phyloP scores from a whole-genome alignment of 805 yeast species.

The Lipomyces mesembrius region DNA sequence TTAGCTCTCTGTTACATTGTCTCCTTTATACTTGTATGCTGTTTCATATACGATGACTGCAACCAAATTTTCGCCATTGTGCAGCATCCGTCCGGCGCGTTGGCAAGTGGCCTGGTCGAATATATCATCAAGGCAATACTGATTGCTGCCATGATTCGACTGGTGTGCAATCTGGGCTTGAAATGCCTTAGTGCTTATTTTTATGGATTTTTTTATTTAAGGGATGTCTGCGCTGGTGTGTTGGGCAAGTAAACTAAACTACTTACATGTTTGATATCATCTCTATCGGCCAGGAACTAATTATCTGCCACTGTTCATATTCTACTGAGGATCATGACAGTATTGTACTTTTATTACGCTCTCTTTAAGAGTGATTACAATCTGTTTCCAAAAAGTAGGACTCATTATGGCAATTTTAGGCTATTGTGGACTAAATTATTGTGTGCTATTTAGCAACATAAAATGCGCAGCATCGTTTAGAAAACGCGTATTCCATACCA shows the following conservation, averaged over 20 bases:
- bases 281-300: neutral
- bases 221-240: constrained; percentile 1
- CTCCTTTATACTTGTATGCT: neutral
- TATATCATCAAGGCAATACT: constrained; percentile 1
- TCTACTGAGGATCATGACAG: neutral
- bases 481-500: too few species aligned
- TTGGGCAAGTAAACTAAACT: neutral
- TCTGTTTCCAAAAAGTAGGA: too few species aligned
- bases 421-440: too few species aligned
- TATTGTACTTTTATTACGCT: neutral
- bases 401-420: too few species aligned
- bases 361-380: neutral
- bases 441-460: too few species aligned
- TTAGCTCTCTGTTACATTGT: neutral
- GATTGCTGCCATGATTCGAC: neutral
- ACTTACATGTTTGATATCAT: neutral
- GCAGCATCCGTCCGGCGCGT: neutral
- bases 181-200: neutral
- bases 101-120: neutral
- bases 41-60: constrained; percentile 1
- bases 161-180: neutral
- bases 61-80: neutral
- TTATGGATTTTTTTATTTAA: constrained; percentile 3
- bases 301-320: neutral
- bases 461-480: too few species aligned